Evolutionary conservation across 208 protist species (phyloP).

Genomic region (Leishmania arabica): DNA sequence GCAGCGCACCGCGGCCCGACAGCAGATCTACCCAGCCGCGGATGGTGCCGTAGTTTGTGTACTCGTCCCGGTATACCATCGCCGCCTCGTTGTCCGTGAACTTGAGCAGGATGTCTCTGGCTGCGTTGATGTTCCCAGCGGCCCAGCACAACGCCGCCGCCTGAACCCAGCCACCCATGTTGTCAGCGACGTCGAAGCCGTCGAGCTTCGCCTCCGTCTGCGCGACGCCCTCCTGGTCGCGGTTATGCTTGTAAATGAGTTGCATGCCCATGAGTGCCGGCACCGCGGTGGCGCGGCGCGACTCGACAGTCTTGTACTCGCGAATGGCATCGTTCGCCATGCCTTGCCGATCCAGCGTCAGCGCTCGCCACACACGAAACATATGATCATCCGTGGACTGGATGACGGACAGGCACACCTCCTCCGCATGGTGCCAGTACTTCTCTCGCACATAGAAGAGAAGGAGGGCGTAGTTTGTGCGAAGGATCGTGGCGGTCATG

Average conservation of each 20-base stretch:
- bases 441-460: conserved; percentile 83
- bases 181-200: conserved; percentile 37
- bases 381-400: conserved; percentile 76
- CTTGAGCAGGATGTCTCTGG: conserved; percentile 70
- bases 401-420: conserved; percentile 67
- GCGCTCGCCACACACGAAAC: conserved; percentile 84
- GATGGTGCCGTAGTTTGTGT: conserved; percentile 72
- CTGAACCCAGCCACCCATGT: conserved; percentile 58
- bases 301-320: conserved; percentile 82
- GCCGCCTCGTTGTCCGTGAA: conserved; percentile 32
- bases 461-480: conserved; percentile 76
- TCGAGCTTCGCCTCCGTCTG: conserved; percentile 57
- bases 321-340: conserved; percentile 78
- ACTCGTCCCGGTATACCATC: conserved; percentile 77
- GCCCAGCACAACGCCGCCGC: conserved; percentile 78
- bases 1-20: conserved; percentile 70
- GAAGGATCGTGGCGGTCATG: conserved; percentile 53
- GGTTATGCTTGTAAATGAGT: conserved; percentile 75
- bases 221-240: conserved; percentile 61
- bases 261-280: conserved; percentile 78
- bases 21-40: conserved; percentile 90
- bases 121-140: conserved; percentile 54
- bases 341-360: conserved; percentile 79
- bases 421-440: conserved; percentile 86
- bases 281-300: conserved; percentile 55